Base-by-base conservation (phyloP, 2,329 filamentous ascomycete species). In the Penicillium carneum region DNA sequence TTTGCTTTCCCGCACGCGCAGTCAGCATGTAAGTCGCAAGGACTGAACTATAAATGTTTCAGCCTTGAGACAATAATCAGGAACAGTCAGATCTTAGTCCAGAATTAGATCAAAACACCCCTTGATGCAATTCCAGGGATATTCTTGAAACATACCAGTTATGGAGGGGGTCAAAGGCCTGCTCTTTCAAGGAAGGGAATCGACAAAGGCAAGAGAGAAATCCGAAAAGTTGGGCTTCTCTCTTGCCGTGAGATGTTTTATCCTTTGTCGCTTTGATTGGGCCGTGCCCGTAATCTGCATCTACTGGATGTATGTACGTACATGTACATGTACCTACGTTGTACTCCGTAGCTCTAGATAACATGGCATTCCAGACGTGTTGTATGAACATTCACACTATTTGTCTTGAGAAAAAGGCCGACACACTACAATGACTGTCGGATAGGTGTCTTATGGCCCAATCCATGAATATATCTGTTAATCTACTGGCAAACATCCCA, bases 111-210 rank as follows among this genome's bases (percentile, higher is more conserved):
- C 64, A 65, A 68, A 68, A 69, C 59, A 71, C 63, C 71, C 72
- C 71, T 74, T 72, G 71, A 70, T 74, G 58, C 61, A 60, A 71
- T 68, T 66, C 59, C 57, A 67, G 47, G 55, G 57, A 51, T 41
- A 20, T 29, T 18, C 42, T 53, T 61, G 59, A 71, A 71, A 69
- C 70, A 71, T 72, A 66, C 69, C 70, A 69, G 56, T 56, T 18
- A 61, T 49, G 41, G 59, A 58, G 53, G 50, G 50, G 43, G 39
- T 53, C 18, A 12, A 31, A 42, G 33, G 14, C 1, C 20, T 43
- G 8, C 18, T 31, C 23, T 34, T 33, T 41, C n/a, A 18, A 11
- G 23, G 43, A 48, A 49, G 14, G 45, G 16, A 26, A 38, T 41
- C 20, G 16, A 43, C 14, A 43, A 33, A n/a, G 14, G 12, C 18